Conservation (phyloP, 805 yeast species). For the Suhomyces xylopsoci region DNA sequence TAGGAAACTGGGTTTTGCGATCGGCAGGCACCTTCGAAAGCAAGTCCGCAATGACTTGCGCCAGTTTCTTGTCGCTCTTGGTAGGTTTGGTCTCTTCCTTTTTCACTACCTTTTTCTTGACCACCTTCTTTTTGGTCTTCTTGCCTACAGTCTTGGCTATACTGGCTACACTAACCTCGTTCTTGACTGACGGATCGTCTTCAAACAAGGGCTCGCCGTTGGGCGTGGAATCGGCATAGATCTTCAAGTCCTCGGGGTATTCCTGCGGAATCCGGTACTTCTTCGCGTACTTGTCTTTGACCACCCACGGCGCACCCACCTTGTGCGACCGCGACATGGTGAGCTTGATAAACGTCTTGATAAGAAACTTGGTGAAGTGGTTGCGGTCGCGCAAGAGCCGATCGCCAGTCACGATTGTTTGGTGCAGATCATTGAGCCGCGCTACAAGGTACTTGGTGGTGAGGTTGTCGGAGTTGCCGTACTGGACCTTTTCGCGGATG, state of each 20-base stretch:
- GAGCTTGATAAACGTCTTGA: constrained; percentile 83
- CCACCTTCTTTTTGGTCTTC: not conserved
- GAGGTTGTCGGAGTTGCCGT: constrained; percentile 46
- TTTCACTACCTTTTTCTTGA: not conserved
- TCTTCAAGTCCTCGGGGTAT: constrained; percentile 53
- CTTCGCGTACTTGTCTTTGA: constrained; percentile 70
- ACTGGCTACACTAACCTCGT: not conserved
- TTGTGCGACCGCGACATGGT: constrained; percentile 73
- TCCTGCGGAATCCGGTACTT: constrained; percentile 63
- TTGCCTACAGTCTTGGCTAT: not conserved
- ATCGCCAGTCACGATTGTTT: constrained; percentile 67
- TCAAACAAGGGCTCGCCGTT: constrained; percentile 27
- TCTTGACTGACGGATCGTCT: constrained; percentile 1
- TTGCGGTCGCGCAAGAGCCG: constrained; percentile 81
- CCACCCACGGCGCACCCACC: constrained; percentile 96
- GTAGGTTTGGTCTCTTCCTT: not conserved
- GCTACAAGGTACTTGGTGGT: constrained; percentile 66
- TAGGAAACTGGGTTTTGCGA: constrained; percentile 17
- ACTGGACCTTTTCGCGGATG: constrained; percentile 83
- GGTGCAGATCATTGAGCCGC: constrained; percentile 49
- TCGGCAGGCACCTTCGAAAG: constrained; percentile 2
- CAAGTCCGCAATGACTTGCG: not conserved
- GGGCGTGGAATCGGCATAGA: constrained; percentile 33
- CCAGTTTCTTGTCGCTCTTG: constrained; percentile 1
- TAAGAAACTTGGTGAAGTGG: constrained; percentile 83